Evolutionary conservation across 2,329 filamentous ascomycete species (phyloP).

Genomic region (Trichophyton benhamiae): DNA sequence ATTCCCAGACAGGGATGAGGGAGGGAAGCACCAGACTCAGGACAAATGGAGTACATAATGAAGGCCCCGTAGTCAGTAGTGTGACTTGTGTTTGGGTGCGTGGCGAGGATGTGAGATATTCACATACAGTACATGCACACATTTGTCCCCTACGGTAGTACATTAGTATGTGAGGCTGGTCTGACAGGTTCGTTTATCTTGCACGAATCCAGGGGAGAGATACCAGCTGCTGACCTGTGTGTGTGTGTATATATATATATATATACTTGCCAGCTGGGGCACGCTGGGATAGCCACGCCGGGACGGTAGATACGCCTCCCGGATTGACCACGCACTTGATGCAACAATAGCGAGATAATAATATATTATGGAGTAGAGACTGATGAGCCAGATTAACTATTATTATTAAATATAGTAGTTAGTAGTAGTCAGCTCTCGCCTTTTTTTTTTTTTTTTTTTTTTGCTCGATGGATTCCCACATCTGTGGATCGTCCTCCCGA

Average conservation of each 20-base stretch:
- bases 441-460: not conserved
- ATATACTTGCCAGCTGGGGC: not conserved
- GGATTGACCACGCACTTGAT: not conserved
- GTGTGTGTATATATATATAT: not conserved
- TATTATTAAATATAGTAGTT: not conserved
- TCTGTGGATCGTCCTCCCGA: conserved; percentile 1
- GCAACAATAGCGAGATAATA: not conserved
- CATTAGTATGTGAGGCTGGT: not conserved
- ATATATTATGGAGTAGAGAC: not conserved
- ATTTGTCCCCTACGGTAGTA: not conserved
- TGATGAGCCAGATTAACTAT: not conserved
- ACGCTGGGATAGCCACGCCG: not conserved
- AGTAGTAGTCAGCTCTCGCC: not conserved
- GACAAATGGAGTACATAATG: not conserved
- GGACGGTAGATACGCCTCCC: not conserved
- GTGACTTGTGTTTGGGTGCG: not conserved
- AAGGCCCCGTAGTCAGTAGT: not conserved
- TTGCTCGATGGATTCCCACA: not conserved
- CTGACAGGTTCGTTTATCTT: not conserved
- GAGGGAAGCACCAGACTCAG: not conserved
- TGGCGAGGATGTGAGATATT: not conserved
- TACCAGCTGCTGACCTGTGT: not conserved
- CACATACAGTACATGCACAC: not conserved
- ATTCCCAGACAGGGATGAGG: not conserved
- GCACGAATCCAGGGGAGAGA: not conserved